Conservation (phyloP, 768 basidiomycete species). For the Clitopilus hobsonii region DNA sequence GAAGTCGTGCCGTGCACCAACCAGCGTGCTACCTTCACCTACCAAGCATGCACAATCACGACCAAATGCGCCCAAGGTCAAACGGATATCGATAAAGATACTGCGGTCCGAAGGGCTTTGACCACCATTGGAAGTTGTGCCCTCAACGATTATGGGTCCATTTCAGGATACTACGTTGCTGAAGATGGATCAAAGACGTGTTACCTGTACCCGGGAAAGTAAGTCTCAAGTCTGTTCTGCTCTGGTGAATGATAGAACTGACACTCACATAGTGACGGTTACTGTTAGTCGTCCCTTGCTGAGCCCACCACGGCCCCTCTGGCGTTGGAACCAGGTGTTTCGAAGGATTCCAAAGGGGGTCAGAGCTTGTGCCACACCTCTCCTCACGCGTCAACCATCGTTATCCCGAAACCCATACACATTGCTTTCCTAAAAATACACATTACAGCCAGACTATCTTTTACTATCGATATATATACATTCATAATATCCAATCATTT, state of each 20-base stretch:
- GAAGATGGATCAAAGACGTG: constrained; percentile 5
- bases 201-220: constrained; percentile 5
- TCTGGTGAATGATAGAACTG: too few species aligned
- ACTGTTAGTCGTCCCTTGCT: too few species aligned
- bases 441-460: not conserved
- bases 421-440: not conserved
- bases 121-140: constrained; percentile 5
- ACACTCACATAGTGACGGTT: too few species aligned
- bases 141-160: constrained; percentile 4
- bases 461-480: not conserved
- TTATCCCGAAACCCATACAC: too few species aligned
- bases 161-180: constrained; percentile 5
- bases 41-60: not conserved
- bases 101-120: not conserved
- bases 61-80: constrained; percentile 2
- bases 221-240: not conserved
- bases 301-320: too few species aligned
- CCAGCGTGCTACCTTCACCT: not conserved
- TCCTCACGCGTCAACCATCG: too few species aligned
- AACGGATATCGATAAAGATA: not conserved
- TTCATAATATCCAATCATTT: not conserved
- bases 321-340: too few species aligned
- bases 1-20: not conserved
- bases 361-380: too few species aligned
- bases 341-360: too few species aligned